These are phyloP conservation scores for Xylariales sp. DNA, from an alignment of 2,329 filamentous ascomycete genomes.

Conservation along the genomic window DNA sequence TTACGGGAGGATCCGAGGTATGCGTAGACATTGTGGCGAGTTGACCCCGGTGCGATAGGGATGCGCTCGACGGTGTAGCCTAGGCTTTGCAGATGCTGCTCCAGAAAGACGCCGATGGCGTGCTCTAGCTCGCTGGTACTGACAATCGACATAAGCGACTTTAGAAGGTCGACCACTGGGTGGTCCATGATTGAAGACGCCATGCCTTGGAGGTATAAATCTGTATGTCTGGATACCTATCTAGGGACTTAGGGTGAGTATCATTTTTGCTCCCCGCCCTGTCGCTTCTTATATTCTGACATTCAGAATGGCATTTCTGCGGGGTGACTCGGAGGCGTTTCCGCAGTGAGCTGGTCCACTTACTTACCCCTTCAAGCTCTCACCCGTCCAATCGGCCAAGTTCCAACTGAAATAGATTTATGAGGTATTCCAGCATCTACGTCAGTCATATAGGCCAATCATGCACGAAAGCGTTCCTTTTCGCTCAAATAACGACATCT, in stretches of 20 bases:
- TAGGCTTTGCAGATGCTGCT: constrained; percentile 47
- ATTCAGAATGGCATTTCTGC: neutral
- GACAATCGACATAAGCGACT: constrained; percentile 51
- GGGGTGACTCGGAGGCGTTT: constrained; percentile 7
- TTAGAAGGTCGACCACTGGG: constrained; percentile 45
- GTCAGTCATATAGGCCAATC: no score
- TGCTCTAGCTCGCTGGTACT: constrained; percentile 54
- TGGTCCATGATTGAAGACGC: constrained; percentile 25
- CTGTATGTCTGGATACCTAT: neutral
- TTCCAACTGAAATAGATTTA: neutral
- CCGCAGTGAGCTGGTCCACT: constrained; percentile 1
- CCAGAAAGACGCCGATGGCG: constrained; percentile 50
- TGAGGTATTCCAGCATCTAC: neutral
- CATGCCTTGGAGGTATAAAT: neutral
- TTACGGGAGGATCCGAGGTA: constrained; percentile 50
- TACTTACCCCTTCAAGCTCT: no score
- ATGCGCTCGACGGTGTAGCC: constrained; percentile 53
- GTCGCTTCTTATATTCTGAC: neutral
- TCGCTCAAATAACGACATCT: no score
- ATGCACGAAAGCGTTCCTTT: no score
- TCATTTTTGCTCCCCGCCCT: no score
- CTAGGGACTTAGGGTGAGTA: neutral
- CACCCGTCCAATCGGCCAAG: neutral
- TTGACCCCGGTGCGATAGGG: constrained; percentile 49
- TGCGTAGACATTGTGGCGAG: constrained; percentile 54